Conservation (phyloP, 1,284 basidiomycete genomes). For the Pholiota adiposa region DNA sequence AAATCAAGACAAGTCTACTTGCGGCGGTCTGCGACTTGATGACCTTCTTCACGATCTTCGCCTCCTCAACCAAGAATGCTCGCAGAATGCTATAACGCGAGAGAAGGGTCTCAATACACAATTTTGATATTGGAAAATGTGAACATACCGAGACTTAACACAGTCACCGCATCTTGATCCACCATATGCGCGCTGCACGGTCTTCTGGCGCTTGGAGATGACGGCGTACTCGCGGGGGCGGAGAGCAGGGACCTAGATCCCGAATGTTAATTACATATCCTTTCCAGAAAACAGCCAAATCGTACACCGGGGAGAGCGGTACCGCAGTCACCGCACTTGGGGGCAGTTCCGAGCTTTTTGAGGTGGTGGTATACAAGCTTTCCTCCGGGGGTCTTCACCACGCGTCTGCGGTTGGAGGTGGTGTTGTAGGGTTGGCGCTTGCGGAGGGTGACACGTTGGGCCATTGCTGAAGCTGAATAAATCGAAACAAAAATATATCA, state of each 20-base stretch:
- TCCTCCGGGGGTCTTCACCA: slow-evolving; percentile 97
- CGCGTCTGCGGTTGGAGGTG: slow-evolving; percentile 91
- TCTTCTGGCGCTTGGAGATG: slow-evolving; percentile 95
- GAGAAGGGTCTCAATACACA: background rate
- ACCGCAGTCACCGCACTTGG: slow-evolving; percentile 98
- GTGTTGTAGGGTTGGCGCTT: slow-evolving; percentile 99
- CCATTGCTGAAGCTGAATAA: slow-evolving; percentile 64
- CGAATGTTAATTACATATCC: slow-evolving; percentile 1
- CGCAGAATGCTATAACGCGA: slow-evolving; percentile 82
- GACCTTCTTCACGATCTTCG: slow-evolving; percentile 99
- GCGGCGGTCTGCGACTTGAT: slow-evolving; percentile 82
- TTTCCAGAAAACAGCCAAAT: slow-evolving; percentile 23
- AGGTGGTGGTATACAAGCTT: slow-evolving; percentile 91
- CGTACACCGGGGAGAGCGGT: slow-evolving; percentile 89
- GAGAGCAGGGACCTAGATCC: slow-evolving; percentile 87
- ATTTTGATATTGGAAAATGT: background rate
- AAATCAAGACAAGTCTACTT: slow-evolving; percentile 36
- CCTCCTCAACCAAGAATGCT: slow-evolving; percentile 99
- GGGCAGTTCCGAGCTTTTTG: slow-evolving; percentile 84
- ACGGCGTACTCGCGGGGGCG: slow-evolving; percentile 92
- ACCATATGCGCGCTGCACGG: slow-evolving; percentile 92
- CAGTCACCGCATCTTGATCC: slow-evolving; percentile 94
- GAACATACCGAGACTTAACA: slow-evolving; percentile 84
- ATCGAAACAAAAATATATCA: slow-evolving; percentile 14
- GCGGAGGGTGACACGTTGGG: slow-evolving; percentile 99